phyloP scores from a whole-genome alignment of 2,329 filamentous ascomycete genomes.

The Coniochaeta sp. region DNA sequence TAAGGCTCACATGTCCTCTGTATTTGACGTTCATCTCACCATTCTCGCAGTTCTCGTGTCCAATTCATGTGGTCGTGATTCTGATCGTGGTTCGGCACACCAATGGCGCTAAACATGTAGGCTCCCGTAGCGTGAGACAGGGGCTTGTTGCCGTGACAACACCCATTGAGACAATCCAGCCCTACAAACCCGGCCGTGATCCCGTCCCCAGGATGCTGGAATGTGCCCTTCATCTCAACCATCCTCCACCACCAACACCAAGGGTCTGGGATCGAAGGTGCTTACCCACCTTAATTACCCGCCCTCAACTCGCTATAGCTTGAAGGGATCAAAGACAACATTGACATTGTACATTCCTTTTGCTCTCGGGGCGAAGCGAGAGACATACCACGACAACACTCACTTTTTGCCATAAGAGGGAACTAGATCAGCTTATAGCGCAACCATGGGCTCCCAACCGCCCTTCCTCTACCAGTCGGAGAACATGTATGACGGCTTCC shows the following conservation, averaged over 20 bases:
- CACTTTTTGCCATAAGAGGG: too few species aligned
- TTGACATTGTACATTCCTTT: neutral
- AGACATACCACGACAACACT: too few species aligned
- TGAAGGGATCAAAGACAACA: neutral
- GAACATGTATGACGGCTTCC: conserved; percentile 42
- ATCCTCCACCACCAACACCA: neutral
- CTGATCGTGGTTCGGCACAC: too few species aligned
- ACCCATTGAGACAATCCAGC: neutral
- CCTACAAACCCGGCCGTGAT: neutral
- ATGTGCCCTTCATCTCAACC: neutral
- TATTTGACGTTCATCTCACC: too few species aligned
- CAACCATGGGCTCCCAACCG: conserved; percentile 26
- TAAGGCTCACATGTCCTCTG: too few species aligned
- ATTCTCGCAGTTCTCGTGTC: too few species aligned
- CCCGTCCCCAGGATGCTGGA: neutral
- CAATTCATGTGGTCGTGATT: too few species aligned
- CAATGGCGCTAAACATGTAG: too few species aligned
- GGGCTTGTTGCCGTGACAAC: neutral
- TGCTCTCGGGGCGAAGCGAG: neutral
- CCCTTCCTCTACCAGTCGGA: conserved; percentile 67
- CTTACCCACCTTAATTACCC: neutral
- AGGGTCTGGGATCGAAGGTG: neutral
- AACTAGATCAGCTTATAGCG: too few species aligned
- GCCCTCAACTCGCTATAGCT: neutral
- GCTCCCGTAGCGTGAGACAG: too few species aligned